These are phyloP conservation scores for Colletotrichum lupini DNA, from an alignment of 2,329 filamentous ascomycete genomes.

Conservation along the genomic window DNA sequence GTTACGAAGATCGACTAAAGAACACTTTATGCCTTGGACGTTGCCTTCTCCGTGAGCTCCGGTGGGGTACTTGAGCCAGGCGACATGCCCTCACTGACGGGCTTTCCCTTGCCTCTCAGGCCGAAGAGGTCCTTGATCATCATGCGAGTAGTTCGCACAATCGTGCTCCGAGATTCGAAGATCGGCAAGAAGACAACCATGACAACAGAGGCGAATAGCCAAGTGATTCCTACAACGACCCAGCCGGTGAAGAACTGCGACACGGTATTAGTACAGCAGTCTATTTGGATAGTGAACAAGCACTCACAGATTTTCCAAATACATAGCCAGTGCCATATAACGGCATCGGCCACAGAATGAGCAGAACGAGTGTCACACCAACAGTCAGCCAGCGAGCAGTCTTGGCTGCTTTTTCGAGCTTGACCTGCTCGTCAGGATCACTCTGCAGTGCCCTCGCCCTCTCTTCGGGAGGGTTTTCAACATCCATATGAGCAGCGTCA, in stretches of 20 bases:
- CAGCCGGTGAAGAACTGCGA: constrained; percentile 78
- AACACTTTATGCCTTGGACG: background rate
- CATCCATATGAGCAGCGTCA: constrained; percentile 69
- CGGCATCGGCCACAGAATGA: constrained; percentile 45
- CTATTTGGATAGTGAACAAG: background rate
- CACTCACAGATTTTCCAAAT: constrained; percentile 38
- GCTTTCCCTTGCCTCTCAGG: background rate
- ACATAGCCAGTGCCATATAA: constrained; percentile 44
- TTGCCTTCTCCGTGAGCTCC: constrained; percentile 16
- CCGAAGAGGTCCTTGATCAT: constrained; percentile 33
- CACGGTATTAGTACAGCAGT: background rate
- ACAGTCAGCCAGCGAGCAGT: constrained; percentile 62
- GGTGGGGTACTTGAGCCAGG: constrained; percentile 22
- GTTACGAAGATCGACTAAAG: background rate
- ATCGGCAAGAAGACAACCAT: constrained; percentile 35
- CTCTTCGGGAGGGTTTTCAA: constrained; percentile 71
- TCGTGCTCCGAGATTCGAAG: constrained; percentile 33
- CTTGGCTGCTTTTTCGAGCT: constrained; percentile 59
- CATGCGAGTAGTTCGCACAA: constrained; percentile 27
- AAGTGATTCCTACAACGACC: constrained; percentile 77
- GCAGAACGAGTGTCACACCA: constrained; percentile 65
- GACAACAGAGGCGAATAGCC: constrained; percentile 65
- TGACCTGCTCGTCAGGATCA: constrained; percentile 48
- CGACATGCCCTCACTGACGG: constrained; percentile 10
- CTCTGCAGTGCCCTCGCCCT: constrained; percentile 28